Conservation (phyloP, 1,284 basidiomycete species). For the Fomitopsis palustris region DNA sequence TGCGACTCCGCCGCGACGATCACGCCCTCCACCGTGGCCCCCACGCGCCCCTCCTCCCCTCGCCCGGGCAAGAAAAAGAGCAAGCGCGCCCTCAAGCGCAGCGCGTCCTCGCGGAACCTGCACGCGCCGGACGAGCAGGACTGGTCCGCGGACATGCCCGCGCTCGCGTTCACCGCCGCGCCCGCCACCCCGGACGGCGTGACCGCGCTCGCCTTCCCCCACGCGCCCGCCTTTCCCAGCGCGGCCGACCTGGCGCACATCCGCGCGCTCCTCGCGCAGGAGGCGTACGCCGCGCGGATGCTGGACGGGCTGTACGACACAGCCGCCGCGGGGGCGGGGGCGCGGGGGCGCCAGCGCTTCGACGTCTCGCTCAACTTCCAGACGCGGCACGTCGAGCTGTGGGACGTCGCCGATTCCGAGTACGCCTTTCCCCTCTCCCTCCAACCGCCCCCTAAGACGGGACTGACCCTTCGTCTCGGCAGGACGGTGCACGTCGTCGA, state of each 20-base stretch:
- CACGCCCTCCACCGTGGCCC: neutral
- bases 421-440: neutral
- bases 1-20: too few species aligned
- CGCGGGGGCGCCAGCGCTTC: neutral
- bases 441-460: neutral
- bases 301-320: neutral
- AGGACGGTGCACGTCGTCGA: conserved; percentile 16
- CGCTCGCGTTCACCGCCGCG: too few species aligned
- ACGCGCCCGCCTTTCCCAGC: too few species aligned
- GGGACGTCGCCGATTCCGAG: conserved; percentile 3
- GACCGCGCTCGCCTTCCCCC: too few species aligned
- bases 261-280: too few species aligned
- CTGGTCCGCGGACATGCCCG: too few species aligned
- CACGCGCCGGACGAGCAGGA: neutral
- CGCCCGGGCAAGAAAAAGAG: neutral
- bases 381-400: neutral
- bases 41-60: neutral
- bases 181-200: too few species aligned
- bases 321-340: neutral
- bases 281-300: too few species aligned
- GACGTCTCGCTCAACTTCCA: conserved; percentile 1
- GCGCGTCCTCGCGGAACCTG: neutral
- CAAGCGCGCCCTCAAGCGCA: neutral
- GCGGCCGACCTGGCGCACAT: too few species aligned
- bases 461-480: too few species aligned